Evolutionary conservation across 768 basidiomycete species (phyloP), one percentile per base, ranked within the genome.

Genomic region (Lactarius quietus): DNA sequence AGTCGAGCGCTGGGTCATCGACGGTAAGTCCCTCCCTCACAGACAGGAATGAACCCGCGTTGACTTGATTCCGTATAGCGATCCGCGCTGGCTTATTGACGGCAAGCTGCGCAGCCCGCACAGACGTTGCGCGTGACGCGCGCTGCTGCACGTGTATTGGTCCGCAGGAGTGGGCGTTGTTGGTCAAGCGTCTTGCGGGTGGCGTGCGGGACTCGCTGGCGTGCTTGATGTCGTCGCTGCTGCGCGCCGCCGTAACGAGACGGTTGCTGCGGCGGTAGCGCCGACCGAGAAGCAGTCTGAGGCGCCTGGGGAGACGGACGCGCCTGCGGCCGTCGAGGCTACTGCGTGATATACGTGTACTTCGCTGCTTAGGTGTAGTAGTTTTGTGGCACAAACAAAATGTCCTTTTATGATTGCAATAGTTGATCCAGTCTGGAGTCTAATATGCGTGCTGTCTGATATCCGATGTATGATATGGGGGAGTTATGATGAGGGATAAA

Each of bases 1-100:
- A 64, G 92, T 95, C 33, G 93, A 95, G 74, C 86, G 83, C 72
- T 93, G 91, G 92, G 85, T 87, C 38, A 94, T 95, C 67, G 91
- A 94, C 76, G 87, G 93, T 92, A 72, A 65, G 43, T 20, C 79
- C 68, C 33, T 8, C 3, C 33, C 33, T 8, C 33, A 8, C 3
- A 4, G 4, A 33, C 3, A 8, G 33, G 18, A 18, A 56, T 63
- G 59, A 18, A 29, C 59, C 52, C 63, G 61, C 39, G 38, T 20
- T 36, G 36, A 35, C 53, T 28, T 29, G 9, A 33, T 26, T 38
- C 5, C 56, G 52, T 63, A 61, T 59, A 93, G 93, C 89, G 62
- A 93, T 94, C 70, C 90, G 93, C 62, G 83, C 86, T 3, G 87
- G 89, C 23, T 83, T 94, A 48, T 74, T 94, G 35, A 84, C 86